Conservation (phyloP, 441 rosid species). For the Gossypium aridum region DNA sequence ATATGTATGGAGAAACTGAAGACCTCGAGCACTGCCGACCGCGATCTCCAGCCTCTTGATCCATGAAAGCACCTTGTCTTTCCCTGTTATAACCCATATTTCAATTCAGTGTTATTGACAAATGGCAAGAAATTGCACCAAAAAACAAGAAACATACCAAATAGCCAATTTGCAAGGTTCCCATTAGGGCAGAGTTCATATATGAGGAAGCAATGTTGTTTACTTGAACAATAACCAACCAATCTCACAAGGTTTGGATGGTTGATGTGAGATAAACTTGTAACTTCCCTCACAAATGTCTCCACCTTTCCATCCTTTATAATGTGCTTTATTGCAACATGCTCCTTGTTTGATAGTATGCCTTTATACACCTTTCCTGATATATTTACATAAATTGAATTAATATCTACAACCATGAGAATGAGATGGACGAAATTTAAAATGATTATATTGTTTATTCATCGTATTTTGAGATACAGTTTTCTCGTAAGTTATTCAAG, state of each 20-base stretch:
- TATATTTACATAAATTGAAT: neutral
- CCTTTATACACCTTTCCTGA: constrained; percentile 56
- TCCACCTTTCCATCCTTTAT: constrained; percentile 40
- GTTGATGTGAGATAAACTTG: constrained; percentile 30
- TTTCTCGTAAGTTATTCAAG: too few relatives aligned
- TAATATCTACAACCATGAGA: neutral
- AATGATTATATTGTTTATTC: too few relatives aligned
- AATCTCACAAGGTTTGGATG: constrained; percentile 45
- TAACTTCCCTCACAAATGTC: constrained; percentile 44
- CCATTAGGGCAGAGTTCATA: constrained; percentile 51
- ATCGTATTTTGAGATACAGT: too few relatives aligned
- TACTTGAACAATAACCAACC: constrained; percentile 38
- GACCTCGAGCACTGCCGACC: constrained; percentile 41
- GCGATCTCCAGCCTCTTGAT: constrained; percentile 48
- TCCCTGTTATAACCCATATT: constrained; percentile 24
- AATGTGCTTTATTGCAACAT: constrained; percentile 48
- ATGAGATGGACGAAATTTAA: too few relatives aligned
- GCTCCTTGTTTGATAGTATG: constrained; percentile 26
- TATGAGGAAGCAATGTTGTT: constrained; percentile 45
- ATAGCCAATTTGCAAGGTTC: constrained; percentile 49
- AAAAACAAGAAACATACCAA: constrained; percentile 20
- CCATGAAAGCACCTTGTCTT: constrained; percentile 45
- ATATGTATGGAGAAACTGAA: constrained; percentile 50
- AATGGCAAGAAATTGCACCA: neutral
- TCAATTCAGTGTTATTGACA: neutral